phyloP scores from a whole-genome alignment of 179 eudicot genomes.

The Heliamphora pulchella region DNA sequence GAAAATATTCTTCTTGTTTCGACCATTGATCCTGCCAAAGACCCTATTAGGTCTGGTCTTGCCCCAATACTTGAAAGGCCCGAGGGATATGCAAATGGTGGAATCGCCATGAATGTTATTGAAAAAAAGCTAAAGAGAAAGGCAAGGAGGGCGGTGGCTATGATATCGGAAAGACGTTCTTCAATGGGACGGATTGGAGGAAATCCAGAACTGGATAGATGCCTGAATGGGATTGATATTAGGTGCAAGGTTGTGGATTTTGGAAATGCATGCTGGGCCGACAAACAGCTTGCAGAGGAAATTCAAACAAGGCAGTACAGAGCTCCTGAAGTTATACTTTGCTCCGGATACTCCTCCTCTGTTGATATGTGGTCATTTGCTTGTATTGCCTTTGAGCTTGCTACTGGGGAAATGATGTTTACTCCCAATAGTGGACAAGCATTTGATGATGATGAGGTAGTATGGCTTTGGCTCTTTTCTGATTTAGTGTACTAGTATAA shows the following conservation, averaged over 20 bases:
- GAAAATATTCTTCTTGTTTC: conserved; percentile 83
- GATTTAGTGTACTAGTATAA: neutral
- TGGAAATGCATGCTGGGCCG: conserved; percentile 95
- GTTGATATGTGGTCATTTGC: conserved; percentile 99
- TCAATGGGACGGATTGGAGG: conserved; percentile 48
- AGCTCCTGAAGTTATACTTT: conserved; percentile 88
- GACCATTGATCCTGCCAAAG: conserved; percentile 78
- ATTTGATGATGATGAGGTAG: conserved; percentile 89
- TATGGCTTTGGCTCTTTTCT: conserved; percentile 4
- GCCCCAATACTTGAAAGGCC: conserved; percentile 83
- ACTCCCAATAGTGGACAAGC: conserved; percentile 78
- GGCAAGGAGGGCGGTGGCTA: conserved; percentile 79
- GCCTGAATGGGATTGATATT: conserved; percentile 64
- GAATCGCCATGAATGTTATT: conserved; percentile 40
- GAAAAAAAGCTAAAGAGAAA: conserved; percentile 82
- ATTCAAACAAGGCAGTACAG: conserved; percentile 96
- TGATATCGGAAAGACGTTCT: conserved; percentile 58
- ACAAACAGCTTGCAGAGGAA: conserved; percentile 64
- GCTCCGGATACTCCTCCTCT: conserved; percentile 62
- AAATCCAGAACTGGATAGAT: conserved; percentile 40
- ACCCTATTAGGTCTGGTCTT: conserved; percentile 62
- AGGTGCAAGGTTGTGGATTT: conserved; percentile 89
- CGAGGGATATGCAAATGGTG: conserved; percentile 59
- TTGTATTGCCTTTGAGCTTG: conserved; percentile 93
- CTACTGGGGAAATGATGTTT: conserved; percentile 96